A percentile compares a stretch with the other conserved stretches of the same genome.
Conservation (phyloP, 164 flowering plant species). For the Paratinospora sagittata region DNA sequence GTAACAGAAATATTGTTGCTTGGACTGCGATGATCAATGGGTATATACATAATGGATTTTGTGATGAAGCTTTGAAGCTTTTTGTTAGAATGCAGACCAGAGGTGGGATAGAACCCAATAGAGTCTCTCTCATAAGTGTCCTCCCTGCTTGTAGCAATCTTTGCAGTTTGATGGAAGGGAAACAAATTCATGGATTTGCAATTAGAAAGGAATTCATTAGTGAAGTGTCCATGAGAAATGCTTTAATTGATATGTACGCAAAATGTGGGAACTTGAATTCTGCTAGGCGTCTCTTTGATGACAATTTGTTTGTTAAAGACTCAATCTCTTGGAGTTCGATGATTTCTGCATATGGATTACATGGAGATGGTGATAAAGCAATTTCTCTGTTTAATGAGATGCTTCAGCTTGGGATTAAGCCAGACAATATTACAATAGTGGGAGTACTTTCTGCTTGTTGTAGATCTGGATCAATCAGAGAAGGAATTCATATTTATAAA, state of each 20-base stretch:
- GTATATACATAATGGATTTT: neutral
- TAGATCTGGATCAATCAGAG: slow-evolving; percentile 42
- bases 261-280: slow-evolving; percentile 44
- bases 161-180: neutral
- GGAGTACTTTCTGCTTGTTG: slow-evolving; percentile 72
- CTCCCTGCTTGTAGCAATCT: neutral
- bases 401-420: slow-evolving; percentile 40
- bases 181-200: neutral
- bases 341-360: slow-evolving; percentile 27
- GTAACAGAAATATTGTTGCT: slow-evolving; percentile 1
- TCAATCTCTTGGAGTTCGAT: neutral
- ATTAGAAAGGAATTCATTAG: neutral
- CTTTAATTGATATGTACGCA: slow-evolving; percentile 75
- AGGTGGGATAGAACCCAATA: neutral
- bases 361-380: slow-evolving; percentile 61
- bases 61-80: neutral
- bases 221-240: slow-evolving; percentile 12
- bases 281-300: neutral
- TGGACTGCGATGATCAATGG: neutral
- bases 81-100: neutral
- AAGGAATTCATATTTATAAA: slow-evolving; percentile 48
- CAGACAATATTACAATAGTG: slow-evolving; percentile 46
- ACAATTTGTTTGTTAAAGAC: neutral
- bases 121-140: neutral
- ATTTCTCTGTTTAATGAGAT: slow-evolving; percentile 39